A percentile compares a stretch with the other conserved stretches of the same genome.
phyloP scores from a whole-genome alignment of 176 grass and related monocot species.

The Triticum urartu region DNA sequence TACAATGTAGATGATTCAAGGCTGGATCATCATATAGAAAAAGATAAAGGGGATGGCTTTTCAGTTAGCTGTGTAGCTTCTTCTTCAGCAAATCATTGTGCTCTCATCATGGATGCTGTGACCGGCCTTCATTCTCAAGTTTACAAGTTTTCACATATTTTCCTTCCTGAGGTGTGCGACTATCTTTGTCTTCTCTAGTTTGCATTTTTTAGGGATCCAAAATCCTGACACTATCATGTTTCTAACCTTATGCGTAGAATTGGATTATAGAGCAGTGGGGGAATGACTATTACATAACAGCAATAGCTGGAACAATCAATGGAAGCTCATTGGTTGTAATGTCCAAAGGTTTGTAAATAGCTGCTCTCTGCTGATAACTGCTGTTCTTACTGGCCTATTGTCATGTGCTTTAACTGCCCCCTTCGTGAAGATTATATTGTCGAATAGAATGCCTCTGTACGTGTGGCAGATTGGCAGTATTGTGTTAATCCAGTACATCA shows the following conservation, averaged over 20 bases:
- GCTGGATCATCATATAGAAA: conserved; percentile 71
- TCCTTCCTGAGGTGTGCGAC: conserved; percentile 65
- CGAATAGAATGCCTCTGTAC: neutral
- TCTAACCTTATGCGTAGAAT: conserved; percentile 43
- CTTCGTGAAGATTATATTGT: neutral
- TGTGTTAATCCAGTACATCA: neutral
- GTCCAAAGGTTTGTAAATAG: conserved; percentile 71
- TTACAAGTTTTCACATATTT: conserved; percentile 60
- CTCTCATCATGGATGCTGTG: conserved; percentile 77
- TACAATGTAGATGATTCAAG: conserved; percentile 81
- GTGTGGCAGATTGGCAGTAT: neutral
- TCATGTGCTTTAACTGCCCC: neutral
- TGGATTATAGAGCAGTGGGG: conserved; percentile 93
- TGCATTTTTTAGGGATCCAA: neutral
- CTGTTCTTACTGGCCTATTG: too few relatives aligned
- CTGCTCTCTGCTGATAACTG: neutral
- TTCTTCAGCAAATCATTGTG: conserved; percentile 50
- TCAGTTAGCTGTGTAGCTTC: conserved; percentile 79
- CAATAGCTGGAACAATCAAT: conserved; percentile 71
- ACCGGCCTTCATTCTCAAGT: conserved; percentile 65
- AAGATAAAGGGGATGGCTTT: conserved; percentile 69
- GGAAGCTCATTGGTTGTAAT: conserved; percentile 82
- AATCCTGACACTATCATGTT: conserved; percentile 6
- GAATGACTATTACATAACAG: conserved; percentile 74
- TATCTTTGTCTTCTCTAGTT: neutral